These are phyloP conservation scores for Penicillium sp. DNA, from an alignment of 2,329 filamentous ascomycete genomes.

Conservation along the genomic window DNA sequence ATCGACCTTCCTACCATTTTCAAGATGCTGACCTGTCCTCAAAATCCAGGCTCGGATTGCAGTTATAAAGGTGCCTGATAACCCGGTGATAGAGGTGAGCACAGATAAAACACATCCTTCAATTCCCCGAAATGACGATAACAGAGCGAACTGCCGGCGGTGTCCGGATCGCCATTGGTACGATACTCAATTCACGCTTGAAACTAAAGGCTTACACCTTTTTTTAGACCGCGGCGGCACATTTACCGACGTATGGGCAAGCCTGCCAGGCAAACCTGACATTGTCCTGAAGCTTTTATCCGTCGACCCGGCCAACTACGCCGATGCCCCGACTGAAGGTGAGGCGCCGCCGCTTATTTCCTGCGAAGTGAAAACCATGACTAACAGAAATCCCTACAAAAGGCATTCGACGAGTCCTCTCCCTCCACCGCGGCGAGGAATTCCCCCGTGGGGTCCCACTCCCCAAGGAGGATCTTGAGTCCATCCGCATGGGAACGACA, in stretches of 20 bases:
- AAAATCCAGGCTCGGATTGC: not conserved
- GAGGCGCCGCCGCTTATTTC: not conserved
- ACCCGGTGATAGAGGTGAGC: not conserved
- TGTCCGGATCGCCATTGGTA: constrained; percentile 21
- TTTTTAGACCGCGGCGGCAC: constrained; percentile 41
- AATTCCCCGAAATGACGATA: not conserved
- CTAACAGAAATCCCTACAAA: not conserved
- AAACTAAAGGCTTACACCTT: not conserved
- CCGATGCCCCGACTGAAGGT: constrained; percentile 73
- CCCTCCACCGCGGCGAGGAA: not conserved
- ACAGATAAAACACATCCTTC: not conserved
- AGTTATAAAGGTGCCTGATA: not conserved
- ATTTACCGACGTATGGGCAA: constrained; percentile 44
- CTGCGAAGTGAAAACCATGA: not conserved
- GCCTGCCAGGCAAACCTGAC: constrained; percentile 31
- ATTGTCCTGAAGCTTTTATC: constrained; percentile 41
- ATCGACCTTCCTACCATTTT: constrained; percentile 11
- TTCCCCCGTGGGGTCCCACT: constrained; percentile 5
- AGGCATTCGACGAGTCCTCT: constrained; percentile 10
- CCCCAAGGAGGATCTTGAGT: constrained; percentile 3
- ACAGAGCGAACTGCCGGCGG: not conserved
- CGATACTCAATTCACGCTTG: not conserved
- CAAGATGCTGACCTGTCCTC: not conserved
- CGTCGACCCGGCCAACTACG: constrained; percentile 42
- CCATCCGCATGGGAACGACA: constrained; percentile 88